Base-by-base conservation (phyloP, 1,284 basidiomycete species). In the Cystobasidium pallidum region DNA sequence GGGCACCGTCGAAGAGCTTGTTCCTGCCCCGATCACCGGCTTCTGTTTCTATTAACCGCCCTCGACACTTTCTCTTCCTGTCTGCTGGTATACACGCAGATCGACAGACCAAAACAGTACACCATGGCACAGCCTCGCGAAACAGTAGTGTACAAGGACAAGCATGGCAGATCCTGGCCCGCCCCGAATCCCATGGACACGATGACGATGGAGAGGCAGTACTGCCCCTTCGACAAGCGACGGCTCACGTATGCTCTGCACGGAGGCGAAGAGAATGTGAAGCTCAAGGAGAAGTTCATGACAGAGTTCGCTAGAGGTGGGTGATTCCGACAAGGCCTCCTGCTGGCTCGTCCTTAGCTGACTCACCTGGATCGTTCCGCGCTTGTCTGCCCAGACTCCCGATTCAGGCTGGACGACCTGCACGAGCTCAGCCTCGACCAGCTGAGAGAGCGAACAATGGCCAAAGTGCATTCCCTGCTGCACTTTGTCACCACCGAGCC, bases 401-500 rank as follows among this genome's bases (percentile, higher is more conserved):
- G 83, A n/a, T 85, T 85, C 81, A 82, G 82, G 76, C 80, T 84
- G 32, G 81, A 80, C 52, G 85, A 86, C 79, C 83, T 86, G 64
- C 84, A 86, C 76, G 85, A 86, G 77, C 78, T 86, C 13, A 81
- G 82, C 47, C 85, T 85, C 78, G 84, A 84, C 64, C 81, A 86
- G 77, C 78, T 86, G 7, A 78, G 85, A 32, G 82, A 83, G 75
- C 76, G 83, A 26, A 83, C 84, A 3, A 84, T 84, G 83, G 81
- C 83, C 43, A 80, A 80, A 68, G 78, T 63, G 10, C 58, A 61
- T 36, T 66, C 64, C 30, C 82, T 83, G 81, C 82, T 83, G 1
- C 80, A 83, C 77, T 84, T 82, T 71, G 83, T 84, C 10, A 81
- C 82, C 19, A 82, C 79, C 51, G 83, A 84, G 76, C 79, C 79